Percentiles rank a stretch among this genome's conserved stretches.
phyloP scores from a whole-genome alignment of 192 early-diverging fungal species.

The Nowakowskiella sp. region DNA sequence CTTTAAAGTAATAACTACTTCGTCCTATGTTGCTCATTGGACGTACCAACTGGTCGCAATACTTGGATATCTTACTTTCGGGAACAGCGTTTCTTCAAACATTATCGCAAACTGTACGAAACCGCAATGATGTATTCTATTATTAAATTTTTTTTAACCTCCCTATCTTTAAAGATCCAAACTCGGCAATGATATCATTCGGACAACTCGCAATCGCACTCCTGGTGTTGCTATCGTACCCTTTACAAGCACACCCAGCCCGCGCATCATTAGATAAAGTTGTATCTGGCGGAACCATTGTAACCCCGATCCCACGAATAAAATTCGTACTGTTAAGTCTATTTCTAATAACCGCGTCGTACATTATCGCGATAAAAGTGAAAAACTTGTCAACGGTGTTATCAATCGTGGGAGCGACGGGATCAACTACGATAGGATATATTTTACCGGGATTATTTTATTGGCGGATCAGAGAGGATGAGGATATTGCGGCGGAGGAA shows the following conservation, averaged over 20 bases:
- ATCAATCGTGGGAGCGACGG: slow-evolving; percentile 91
- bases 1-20: slow-evolving; percentile 58
- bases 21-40: slow-evolving; percentile 66
- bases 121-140: too few species aligned
- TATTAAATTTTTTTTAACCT: slow-evolving; percentile 4
- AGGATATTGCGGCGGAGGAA: slow-evolving; percentile 9
- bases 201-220: slow-evolving; percentile 85
- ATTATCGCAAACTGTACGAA: slow-evolving; percentile 66
- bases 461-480: slow-evolving; percentile 65
- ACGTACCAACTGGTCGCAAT: slow-evolving; percentile 83
- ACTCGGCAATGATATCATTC: slow-evolving; percentile 60
- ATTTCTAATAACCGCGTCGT: slow-evolving; percentile 38
- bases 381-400: slow-evolving; percentile 74
- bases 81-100: slow-evolving; percentile 64
- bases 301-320: not conserved
- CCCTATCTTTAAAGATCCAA: slow-evolving; percentile 43
- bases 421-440: slow-evolving; percentile 91
- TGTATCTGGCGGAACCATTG: slow-evolving; percentile 21
- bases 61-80: slow-evolving; percentile 89
- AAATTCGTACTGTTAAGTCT: not conserved
- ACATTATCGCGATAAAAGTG: slow-evolving; percentile 65
- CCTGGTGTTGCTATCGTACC: slow-evolving; percentile 83
- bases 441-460: slow-evolving; percentile 93
- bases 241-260: slow-evolving; percentile 88
- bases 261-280: slow-evolving; percentile 87